Evolutionary conservation across 768 basidiomycete species (phyloP), one percentile per base, ranked within the genome.

Genomic region (Amyloporia xantha): DNA sequence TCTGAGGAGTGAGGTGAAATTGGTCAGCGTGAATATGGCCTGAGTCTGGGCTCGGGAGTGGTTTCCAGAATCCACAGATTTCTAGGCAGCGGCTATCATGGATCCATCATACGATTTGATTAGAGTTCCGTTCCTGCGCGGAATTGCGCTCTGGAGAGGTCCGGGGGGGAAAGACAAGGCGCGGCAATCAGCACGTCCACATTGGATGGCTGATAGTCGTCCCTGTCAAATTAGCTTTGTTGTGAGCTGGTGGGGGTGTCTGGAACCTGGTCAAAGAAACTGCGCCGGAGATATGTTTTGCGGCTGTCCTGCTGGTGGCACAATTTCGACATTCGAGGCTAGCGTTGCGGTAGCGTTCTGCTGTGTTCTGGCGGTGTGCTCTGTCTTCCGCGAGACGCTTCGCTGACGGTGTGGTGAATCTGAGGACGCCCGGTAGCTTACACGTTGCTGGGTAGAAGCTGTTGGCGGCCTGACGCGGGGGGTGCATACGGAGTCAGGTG

Each of bases 71-170:
- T n/a, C n/a, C 26, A 40, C 19, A 17, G 44, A 24, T 37, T n/a
- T 28, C 41, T 21, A 35, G 48, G 41, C 47, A 37, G 51, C 55
- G 55, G 52, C 55, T 53, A 56, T 56, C 55, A 56, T 35, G 43
- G 5, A 17, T 21, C 39, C 51, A 56, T 56, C 55, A 56, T 28
- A 53, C 42, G 28, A 53, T 49, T 48, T 56, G 42, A 28, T 43
- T 43, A 43, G 42, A 43, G 42, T 43, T 43, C 17, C 42, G 24
- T 17, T 43, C 21, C 21, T 5, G 13, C 42, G 17, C 42, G 42
- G 42, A 53, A 51, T 52, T 53, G 42, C 51, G 24, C 40, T 41
- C 30, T 41, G 42, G 44, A 51, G 53, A 46, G 53, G 39, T 28
- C 39, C 53, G 53, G 45, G 48, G 44, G 48, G 46, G 46, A 37